A percentile compares a stretch with the other conserved stretches of the same genome.
Conservation (phyloP, 2,329 filamentous ascomycete genomes). For the Capronia coronata region DNA sequence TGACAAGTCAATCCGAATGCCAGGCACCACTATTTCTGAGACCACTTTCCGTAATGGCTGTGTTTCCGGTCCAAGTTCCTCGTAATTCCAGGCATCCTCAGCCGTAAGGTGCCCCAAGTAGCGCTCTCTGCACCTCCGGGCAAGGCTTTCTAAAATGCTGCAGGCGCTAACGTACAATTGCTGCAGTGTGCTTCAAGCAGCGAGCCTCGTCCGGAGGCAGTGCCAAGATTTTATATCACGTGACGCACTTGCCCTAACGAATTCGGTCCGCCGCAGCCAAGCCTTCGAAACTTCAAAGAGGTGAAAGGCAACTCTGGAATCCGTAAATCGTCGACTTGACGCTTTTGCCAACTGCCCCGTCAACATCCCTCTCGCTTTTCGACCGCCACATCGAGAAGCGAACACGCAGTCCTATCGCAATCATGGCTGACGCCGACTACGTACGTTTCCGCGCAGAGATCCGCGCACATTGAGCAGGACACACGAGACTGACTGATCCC, state of each 20-base stretch:
- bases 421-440: conserved; percentile 85
- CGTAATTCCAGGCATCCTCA: background rate
- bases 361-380: conserved; percentile 42
- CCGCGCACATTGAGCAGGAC: background rate
- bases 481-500: conserved; percentile 17
- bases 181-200: too few species aligned
- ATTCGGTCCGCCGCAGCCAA: conserved; percentile 4
- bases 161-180: too few species aligned
- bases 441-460: conserved; percentile 51
- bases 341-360: conserved; percentile 23
- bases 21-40: background rate
- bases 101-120: background rate
- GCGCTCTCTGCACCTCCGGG: too few species aligned
- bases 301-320: background rate
- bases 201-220: background rate
- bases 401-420: conserved; percentile 48
- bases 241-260: conserved; percentile 10
- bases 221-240: conserved; percentile 22
- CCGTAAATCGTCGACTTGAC: conserved; percentile 4
- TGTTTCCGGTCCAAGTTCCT: too few species aligned
- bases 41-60: too few species aligned
- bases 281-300: conserved; percentile 5
- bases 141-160: too few species aligned
- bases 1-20: conserved; percentile 3
- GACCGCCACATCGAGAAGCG: conserved; percentile 41